These are phyloP conservation scores for Mortierella sp. DNA, from an alignment of 371 early-diverging fungal genomes.

Conservation along the genomic window DNA sequence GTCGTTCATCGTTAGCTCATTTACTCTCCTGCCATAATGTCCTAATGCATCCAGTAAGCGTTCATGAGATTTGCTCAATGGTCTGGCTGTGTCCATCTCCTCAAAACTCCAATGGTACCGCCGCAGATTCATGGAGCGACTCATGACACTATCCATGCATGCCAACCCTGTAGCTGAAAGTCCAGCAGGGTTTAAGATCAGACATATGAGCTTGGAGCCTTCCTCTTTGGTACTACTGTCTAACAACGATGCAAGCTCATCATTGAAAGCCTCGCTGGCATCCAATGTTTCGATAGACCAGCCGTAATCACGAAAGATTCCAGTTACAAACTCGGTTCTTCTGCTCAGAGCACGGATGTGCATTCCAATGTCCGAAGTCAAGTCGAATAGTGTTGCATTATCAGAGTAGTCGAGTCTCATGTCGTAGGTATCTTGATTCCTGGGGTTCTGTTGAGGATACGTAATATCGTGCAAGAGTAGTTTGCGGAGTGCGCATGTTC, in stretches of 20 bases:
- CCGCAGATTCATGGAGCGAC: not conserved
- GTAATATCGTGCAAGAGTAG: not conserved
- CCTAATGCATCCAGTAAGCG: not conserved
- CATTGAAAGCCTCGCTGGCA: not conserved
- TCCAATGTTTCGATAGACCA: constrained; percentile 7
- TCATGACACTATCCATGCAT: constrained; percentile 1
- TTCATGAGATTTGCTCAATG: not conserved
- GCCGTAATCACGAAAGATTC: constrained; percentile 9
- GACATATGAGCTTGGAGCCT: constrained; percentile 5
- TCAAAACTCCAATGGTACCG: not conserved
- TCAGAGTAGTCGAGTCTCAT: not conserved
- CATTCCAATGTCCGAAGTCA: constrained; percentile 1
- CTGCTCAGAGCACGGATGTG: not conserved
- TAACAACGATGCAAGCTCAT: constrained; percentile 5
- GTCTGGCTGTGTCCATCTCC: not conserved
- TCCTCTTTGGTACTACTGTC: not conserved
- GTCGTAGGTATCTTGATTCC: not conserved
- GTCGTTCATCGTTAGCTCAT: not conserved
- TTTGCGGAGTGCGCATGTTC: not conserved
- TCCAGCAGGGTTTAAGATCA: not conserved
- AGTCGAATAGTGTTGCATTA: not conserved
- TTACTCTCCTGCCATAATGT: not conserved
- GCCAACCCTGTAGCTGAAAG: constrained; percentile 1
- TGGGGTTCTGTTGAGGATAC: not conserved
- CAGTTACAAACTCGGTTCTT: not conserved